Conservation (phyloP, 495 filamentous ascomycete genomes). For the Baudoinia panamericana region DNA sequence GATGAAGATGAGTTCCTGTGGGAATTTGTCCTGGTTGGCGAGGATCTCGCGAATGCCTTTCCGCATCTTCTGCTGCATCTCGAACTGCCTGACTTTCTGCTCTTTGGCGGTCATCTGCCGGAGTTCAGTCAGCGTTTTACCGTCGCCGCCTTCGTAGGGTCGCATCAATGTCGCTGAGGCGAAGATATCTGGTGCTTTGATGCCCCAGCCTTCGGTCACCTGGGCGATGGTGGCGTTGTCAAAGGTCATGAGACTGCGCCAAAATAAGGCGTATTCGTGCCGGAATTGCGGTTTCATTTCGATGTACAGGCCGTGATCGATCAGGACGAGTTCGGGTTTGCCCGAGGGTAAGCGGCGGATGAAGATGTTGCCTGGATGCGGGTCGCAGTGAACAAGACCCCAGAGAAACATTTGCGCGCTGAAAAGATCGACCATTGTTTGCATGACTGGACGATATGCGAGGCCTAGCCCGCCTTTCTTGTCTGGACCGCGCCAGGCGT, state of each 20-base stretch:
- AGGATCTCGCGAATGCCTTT: constrained; percentile 74
- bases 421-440: constrained; percentile 89
- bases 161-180: constrained; percentile 79
- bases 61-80: constrained; percentile 74
- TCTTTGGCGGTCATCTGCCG: constrained; percentile 36
- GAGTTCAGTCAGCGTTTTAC: constrained; percentile 46
- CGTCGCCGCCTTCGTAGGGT: constrained; percentile 76
- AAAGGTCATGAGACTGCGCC: constrained; percentile 85
- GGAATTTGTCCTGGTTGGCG: constrained; percentile 83
- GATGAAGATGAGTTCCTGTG: constrained; percentile 86
- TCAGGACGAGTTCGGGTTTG: constrained; percentile 77
- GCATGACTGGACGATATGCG: constrained; percentile 74
- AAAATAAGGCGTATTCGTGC: constrained; percentile 81
- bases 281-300: constrained; percentile 74
- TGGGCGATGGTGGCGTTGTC: constrained; percentile 67
- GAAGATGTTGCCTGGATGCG: constrained; percentile 95
- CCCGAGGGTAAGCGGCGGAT: constrained; percentile 72
- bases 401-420: constrained; percentile 94
- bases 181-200: constrained; percentile 79
- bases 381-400: constrained; percentile 88
- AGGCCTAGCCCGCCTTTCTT: constrained; percentile 70
- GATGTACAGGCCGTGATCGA: constrained; percentile 94
- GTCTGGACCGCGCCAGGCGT: constrained; percentile 60
- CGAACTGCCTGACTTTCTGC: constrained; percentile 52
- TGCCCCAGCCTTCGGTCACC: constrained; percentile 67